Evolutionary conservation across 2,329 filamentous ascomycete genomes (phyloP).

Genomic region (Pseudogymnoascus sp.): DNA sequence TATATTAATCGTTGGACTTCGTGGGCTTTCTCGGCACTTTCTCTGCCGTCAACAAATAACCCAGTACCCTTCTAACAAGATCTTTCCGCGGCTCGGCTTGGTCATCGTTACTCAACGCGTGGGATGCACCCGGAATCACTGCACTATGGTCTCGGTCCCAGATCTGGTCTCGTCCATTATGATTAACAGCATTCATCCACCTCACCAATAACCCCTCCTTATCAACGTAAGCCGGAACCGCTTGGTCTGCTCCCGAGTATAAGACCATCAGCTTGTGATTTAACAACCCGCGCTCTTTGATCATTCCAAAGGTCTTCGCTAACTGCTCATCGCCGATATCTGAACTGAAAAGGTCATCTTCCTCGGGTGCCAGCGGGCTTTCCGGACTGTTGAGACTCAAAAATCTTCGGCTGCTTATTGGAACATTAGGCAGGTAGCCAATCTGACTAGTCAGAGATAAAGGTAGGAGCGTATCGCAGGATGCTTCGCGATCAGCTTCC

Average conservation of each 20-base stretch:
- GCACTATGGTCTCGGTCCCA: constrained; percentile 44
- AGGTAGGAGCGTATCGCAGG: constrained; percentile 29
- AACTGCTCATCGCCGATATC: constrained; percentile 48
- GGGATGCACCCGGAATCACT: constrained; percentile 40
- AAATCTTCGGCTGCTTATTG: constrained; percentile 26
- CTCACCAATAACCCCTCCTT: constrained; percentile 36
- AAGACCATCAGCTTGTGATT: constrained; percentile 35
- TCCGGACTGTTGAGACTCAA: constrained; percentile 41
- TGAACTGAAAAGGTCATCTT: constrained; percentile 60
- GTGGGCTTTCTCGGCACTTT: neutral
- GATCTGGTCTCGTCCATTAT: constrained; percentile 26
- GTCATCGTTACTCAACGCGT: constrained; percentile 41
- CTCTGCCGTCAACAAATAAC: constrained; percentile 13
- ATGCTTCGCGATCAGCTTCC: constrained; percentile 21
- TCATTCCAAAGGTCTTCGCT: constrained; percentile 46
- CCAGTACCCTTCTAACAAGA: constrained; percentile 16
- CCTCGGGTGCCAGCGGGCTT: constrained; percentile 43
- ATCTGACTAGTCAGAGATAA: constrained; percentile 27
- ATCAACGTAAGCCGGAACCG: constrained; percentile 36
- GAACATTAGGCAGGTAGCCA: constrained; percentile 25
- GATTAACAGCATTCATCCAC: constrained; percentile 36
- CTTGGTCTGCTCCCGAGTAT: constrained; percentile 40
- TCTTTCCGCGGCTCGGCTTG: constrained; percentile 33
- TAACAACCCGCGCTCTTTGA: constrained; percentile 32
- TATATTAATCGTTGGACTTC: neutral